Percentiles rank a stretch among this genome's conserved stretches.
Evolutionary conservation across 208 protist genomes (phyloP).

Genomic region (Borovskyia barvae): DNA sequence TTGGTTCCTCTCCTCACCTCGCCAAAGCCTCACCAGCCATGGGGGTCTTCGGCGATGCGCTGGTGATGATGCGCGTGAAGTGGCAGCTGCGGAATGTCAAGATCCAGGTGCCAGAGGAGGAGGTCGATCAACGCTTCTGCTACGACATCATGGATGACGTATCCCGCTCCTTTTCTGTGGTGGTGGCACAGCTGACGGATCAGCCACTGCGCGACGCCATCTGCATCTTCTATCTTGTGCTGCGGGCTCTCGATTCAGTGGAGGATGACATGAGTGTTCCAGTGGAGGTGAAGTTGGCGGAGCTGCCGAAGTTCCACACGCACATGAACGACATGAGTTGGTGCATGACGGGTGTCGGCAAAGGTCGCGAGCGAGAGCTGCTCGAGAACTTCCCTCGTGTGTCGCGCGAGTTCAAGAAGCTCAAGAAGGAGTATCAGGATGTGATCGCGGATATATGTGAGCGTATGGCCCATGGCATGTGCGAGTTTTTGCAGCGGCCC

Average conservation of each 20-base stretch:
- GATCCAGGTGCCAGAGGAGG: slow-evolving; percentile 31
- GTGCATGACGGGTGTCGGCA: slow-evolving; percentile 54
- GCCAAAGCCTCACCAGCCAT: too few species aligned
- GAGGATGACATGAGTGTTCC: slow-evolving; percentile 93
- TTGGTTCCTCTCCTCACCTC: too few species aligned
- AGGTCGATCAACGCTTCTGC: slow-evolving; percentile 82
- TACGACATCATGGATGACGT: slow-evolving; percentile 89
- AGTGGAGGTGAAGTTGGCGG: slow-evolving; percentile 57
- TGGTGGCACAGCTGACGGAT: slow-evolving; percentile 90
- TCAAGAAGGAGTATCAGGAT: slow-evolving; percentile 69
- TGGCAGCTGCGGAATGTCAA: slow-evolving; percentile 41
- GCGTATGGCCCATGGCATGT: slow-evolving; percentile 95
- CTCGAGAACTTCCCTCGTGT: slow-evolving; percentile 74
- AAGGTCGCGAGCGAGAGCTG: slow-evolving; percentile 67
- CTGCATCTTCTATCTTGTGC: slow-evolving; percentile 96
- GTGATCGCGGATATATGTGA: slow-evolving; percentile 93
- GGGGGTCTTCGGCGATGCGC: slow-evolving; percentile 26
- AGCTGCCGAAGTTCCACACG: slow-evolving; percentile 81
- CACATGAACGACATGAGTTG: slow-evolving; percentile 52
- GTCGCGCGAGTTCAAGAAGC: slow-evolving; percentile 52
- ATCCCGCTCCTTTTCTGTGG: slow-evolving; percentile 92
- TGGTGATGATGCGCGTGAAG: slow-evolving; percentile 61
- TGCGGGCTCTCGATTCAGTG: slow-evolving; percentile 94
- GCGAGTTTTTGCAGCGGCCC: slow-evolving; percentile 76
- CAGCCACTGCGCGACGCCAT: slow-evolving; percentile 83